Conservation (phyloP, 257 asterid genomes). For the Henckelia pumila region DNA sequence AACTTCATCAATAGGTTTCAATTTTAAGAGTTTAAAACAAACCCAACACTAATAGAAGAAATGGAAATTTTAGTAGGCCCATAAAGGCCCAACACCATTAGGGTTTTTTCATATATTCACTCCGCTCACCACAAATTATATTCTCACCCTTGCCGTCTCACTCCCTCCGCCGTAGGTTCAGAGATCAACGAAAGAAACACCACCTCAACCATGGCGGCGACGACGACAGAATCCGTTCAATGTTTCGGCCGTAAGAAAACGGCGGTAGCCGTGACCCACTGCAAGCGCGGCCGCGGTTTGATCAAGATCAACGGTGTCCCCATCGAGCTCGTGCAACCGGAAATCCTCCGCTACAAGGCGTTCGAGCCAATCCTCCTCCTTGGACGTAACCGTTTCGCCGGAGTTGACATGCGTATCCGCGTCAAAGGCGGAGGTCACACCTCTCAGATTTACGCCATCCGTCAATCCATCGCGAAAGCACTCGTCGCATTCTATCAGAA, state of each 20-base stretch:
- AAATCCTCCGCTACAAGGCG: slow-evolving; percentile 48
- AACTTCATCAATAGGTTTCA: no score
- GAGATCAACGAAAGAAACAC: neutral
- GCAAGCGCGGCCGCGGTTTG: slow-evolving; percentile 43
- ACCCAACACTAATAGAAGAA: no score
- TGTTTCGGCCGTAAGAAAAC: slow-evolving; percentile 47
- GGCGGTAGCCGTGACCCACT: slow-evolving; percentile 44
- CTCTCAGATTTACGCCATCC: slow-evolving; percentile 48
- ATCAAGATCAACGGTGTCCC: slow-evolving; percentile 49
- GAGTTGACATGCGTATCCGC: slow-evolving; percentile 47
- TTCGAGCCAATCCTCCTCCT: slow-evolving; percentile 42
- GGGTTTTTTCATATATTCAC: no score
- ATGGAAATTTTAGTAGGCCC: no score
- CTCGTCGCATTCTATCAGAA: slow-evolving; percentile 42
- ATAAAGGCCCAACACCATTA: no score
- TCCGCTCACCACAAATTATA: no score
- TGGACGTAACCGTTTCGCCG: slow-evolving; percentile 37
- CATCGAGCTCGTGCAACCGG: slow-evolving; percentile 48
- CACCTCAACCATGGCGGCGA: slow-evolving; percentile 26
- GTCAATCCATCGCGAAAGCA: slow-evolving; percentile 47
- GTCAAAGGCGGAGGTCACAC: slow-evolving; percentile 51
- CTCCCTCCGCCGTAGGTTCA: neutral
- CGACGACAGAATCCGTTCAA: slow-evolving; percentile 34
- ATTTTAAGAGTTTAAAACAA: no score
- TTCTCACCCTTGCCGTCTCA: neutral